phyloP scores from a whole-genome alignment of 129 eudicot genomes.

The Silybum marianum region DNA sequence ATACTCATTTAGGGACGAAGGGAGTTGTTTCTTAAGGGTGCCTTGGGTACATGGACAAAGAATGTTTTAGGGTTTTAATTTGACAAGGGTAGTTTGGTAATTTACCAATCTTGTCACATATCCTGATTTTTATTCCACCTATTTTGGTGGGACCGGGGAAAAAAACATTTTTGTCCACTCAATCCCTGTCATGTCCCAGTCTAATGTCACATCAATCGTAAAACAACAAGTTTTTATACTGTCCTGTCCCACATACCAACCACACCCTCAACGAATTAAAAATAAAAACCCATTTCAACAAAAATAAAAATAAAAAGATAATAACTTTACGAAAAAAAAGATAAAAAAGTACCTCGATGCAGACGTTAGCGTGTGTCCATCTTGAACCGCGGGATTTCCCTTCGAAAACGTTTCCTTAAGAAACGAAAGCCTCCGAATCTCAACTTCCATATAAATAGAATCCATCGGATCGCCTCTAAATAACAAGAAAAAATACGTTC shows the following conservation, averaged over 20 bases:
- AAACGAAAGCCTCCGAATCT: conserved; percentile 81
- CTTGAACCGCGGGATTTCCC: conserved; percentile 65
- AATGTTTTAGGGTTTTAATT: no score
- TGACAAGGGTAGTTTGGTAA: no score
- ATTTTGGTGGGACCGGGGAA: no score
- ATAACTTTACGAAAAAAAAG: background rate
- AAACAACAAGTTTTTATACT: background rate
- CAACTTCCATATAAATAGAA: conserved; percentile 97
- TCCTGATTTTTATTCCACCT: no score
- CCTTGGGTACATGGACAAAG: no score
- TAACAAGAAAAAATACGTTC: conserved; percentile 95
- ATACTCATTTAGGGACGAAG: no score
- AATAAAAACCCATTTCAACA: background rate
- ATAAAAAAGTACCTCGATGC: conserved; percentile 65
- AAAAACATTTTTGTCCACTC: no score
- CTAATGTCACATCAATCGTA: no score
- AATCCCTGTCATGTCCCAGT: no score
- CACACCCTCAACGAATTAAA: background rate
- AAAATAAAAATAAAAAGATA: no score
- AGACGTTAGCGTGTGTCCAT: conserved; percentile 66
- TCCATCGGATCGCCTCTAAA: conserved; percentile 85
- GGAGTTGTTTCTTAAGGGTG: no score
- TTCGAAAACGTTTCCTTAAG: conserved; percentile 73
- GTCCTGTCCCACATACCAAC: background rate
- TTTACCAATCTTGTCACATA: no score